Conservation (phyloP, 306 rosid genomes). For the Biancaea sappan region DNA sequence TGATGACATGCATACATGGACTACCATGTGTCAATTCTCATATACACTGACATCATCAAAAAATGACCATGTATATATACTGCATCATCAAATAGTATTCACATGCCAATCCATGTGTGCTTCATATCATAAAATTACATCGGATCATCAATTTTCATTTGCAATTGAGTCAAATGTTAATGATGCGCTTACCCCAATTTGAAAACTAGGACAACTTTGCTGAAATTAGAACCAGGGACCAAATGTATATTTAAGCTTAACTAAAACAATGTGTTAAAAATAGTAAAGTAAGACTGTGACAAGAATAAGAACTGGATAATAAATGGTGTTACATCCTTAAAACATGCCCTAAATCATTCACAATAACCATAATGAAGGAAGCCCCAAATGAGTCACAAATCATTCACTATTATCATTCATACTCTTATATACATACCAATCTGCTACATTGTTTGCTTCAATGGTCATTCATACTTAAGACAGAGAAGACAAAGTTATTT, state of each 20-base stretch:
- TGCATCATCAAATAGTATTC: neutral
- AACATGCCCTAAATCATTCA: too few relatives aligned
- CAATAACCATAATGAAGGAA: too few relatives aligned
- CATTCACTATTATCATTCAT: too few relatives aligned
- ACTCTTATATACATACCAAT: too few relatives aligned
- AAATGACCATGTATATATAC: neutral
- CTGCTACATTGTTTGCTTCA: too few relatives aligned
- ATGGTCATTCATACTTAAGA: too few relatives aligned
- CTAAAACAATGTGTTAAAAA: slow-evolving; percentile 5
- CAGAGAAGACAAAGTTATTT: too few relatives aligned
- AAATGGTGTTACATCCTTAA: slow-evolving; percentile 37
- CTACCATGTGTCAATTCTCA: neutral
- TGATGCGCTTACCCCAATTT: neutral
- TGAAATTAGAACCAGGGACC: too few relatives aligned
- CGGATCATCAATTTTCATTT: neutral
- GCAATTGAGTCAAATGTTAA: neutral
- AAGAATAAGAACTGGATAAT: slow-evolving; percentile 30
- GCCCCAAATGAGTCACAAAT: too few relatives aligned
- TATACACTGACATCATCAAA: neutral
- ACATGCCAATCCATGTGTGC: neutral
- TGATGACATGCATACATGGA: neutral
- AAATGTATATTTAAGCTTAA: neutral
- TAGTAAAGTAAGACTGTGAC: neutral
- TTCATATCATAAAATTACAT: neutral
- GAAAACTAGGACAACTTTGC: neutral